Base-by-base conservation (phyloP, 2,329 filamentous ascomycete species). In the Alternaria metachromatica region DNA sequence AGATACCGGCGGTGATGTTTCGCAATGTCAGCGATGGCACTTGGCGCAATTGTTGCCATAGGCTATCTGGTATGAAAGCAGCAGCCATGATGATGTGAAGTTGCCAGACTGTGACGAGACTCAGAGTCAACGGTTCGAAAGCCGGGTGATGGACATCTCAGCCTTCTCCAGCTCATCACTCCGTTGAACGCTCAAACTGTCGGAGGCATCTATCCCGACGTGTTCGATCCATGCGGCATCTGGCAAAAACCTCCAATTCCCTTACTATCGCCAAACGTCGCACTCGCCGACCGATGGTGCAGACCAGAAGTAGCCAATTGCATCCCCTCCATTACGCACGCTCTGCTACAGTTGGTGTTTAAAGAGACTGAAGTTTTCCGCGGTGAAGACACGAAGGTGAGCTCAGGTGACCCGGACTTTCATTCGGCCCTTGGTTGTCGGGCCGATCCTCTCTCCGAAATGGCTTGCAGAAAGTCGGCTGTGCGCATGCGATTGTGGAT, bases 341-440 rank as follows among this genome's bases (percentile, higher is more conserved):
- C 57, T 45, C 30, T 12, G n/a, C 20, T 13, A 45, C 9, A 46
- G 25, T 21, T 25, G n/a, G 48, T 59, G 28, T 46, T 25, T 30
- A 21, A 1, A 25, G 15, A 26, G n/a, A 41, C n/a, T 50, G n/a
- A 58, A 41, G 45, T 15, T 9, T 28, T 41, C 11, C 25, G 33
- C 8, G 28, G 33, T n/a, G 25, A 33, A 45, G 25, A 58, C 6
- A 25, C 37, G 7, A 25, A 26, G 25, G 8, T 44, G 33, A n/a
- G 20, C 50, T 15, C 46, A 58, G n/a, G 26, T 60, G 26, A 26
- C 21, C 43, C 10, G 58, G n/a, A 15, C 9, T 13, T 49, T 28
- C n/a, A 49, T 56, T 55, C 51, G 51, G 58, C 28, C 58, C 58
- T 56, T 43, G 58, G 23, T 18, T n/a, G 23, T 60, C 50, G 51